Percentiles rank a stretch among this genome's conserved stretches.
These are phyloP conservation scores for Lablab purpureus DNA, from an alignment of 306 rosid species.

Conservation along the genomic window DNA sequence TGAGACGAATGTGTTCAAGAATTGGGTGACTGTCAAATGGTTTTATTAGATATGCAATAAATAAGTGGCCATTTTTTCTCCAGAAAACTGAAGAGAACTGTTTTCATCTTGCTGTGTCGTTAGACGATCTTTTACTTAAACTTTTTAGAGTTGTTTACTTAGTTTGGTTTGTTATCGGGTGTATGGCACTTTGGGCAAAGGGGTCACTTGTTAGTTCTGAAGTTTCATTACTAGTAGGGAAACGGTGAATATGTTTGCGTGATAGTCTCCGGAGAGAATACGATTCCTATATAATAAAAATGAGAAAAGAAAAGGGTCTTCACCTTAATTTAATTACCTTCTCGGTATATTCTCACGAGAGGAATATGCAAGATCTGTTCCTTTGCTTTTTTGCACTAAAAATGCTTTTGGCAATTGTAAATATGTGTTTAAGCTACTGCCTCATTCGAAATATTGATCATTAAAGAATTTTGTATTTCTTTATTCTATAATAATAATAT, in stretches of 20 bases:
- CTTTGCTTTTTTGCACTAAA: conserved; percentile 27
- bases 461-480: conserved; percentile 10
- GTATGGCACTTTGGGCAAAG: conserved; percentile 5
- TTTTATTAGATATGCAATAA: not conserved
- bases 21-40: conserved; percentile 14
- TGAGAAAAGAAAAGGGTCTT: conserved; percentile 12
- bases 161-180: conserved; percentile 18
- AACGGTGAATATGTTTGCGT: conserved; percentile 39
- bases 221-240: conserved; percentile 42
- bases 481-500: conserved; percentile 36
- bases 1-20: not conserved
- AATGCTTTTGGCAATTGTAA: conserved; percentile 14
- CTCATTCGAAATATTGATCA: not conserved
- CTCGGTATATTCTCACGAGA: conserved; percentile 29
- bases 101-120: not conserved
- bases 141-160: conserved; percentile 20
- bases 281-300: conserved; percentile 19
- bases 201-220: conserved; percentile 31
- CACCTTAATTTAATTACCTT: conserved; percentile 24
- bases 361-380: conserved; percentile 45
- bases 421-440: not conserved
- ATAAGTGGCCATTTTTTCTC: not conserved
- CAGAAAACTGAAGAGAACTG: conserved; percentile 9
- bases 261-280: conserved; percentile 39
- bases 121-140: conserved; percentile 29